Evolutionary conservation across 768 basidiomycete species (phyloP), one percentile per base, ranked within the genome.

Genomic region (Russula emetica): DNA sequence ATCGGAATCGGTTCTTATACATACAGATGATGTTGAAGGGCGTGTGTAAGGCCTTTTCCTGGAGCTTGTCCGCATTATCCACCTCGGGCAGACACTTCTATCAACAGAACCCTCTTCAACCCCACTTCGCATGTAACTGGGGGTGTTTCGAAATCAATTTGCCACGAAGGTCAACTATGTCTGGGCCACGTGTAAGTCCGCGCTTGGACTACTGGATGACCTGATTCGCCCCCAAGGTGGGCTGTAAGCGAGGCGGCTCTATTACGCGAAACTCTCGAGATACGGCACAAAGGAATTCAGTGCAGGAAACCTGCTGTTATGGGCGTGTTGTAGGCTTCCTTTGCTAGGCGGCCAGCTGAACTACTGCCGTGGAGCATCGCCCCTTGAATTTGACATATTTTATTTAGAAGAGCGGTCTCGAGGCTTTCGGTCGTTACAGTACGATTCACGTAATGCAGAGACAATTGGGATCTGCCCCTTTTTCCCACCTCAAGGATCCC

Each of bases 381-480:
- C 42, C 52, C 49, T 30, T 58, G 32, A 47, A 44, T 58, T 44
- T 64, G 52, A 40, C 52, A 32, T 22, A 26, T n/a, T 38, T 58
- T 59, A 14, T 22, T 47, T 45, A 34, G 32, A 36, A 24, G 24
- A 42, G 5, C 18, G 28, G 45, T 45, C 54, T 60, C 58, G 54
- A 64, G 54, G 52, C 53, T 28, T 42, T 38, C 16, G 36, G 6
- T 22, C 16, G 45, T 50, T 54, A 50, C n/a, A n/a, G n/a, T n/a
- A n/a, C 54, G 38, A 55, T 49, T 45, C 53, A 64, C 63, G 59
- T 60, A 64, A 64, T 60, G 30, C 22, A 26, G 34, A 26, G 22
- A 50, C n/a, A 10, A n/a, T 11, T 52, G 57, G 55, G 20, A n/a
- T 49, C 34, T 49, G 38, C 58, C 52, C 53, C 54, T 36, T 24